phyloP scores from a whole-genome alignment of 495 filamentous ascomycete genomes.

The Penicillium cosmopolitanum region DNA sequence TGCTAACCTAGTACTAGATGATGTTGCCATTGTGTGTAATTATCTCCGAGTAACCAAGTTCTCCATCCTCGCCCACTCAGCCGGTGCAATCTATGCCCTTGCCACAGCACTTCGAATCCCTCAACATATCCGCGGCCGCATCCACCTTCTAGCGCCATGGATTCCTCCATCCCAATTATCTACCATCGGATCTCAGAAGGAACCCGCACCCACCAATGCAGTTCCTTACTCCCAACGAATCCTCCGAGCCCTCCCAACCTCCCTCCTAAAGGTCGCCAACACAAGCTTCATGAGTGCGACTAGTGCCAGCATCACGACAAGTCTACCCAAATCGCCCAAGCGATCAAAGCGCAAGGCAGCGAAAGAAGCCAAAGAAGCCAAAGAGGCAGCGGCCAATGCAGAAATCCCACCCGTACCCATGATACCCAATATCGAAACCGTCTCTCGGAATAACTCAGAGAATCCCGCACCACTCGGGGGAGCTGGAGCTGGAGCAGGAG shows the following conservation, averaged over 20 bases:
- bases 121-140: slow-evolving; percentile 90
- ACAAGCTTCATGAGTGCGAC: slow-evolving; percentile 93
- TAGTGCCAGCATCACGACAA: slow-evolving; percentile 84
- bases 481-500: slow-evolving; percentile 10
- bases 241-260: slow-evolving; percentile 86
- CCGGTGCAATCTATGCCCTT: slow-evolving; percentile 95
- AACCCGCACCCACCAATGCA: slow-evolving; percentile 74
- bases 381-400: slow-evolving; percentile 50
- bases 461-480: slow-evolving; percentile 22
- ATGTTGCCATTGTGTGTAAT: slow-evolving; percentile 94
- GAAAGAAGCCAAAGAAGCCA: slow-evolving; percentile 55
- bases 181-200: slow-evolving; percentile 73
- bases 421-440: slow-evolving; percentile 42
- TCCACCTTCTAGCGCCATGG: slow-evolving; percentile 96
- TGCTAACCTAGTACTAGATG: slow-evolving; percentile 59
- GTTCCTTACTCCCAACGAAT: slow-evolving; percentile 92
- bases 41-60: slow-evolving; percentile 92
- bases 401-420: slow-evolving; percentile 49
- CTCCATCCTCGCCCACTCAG: slow-evolving; percentile 96
- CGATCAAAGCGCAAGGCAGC: slow-evolving; percentile 62
- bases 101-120: slow-evolving; percentile 95
- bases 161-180: slow-evolving; percentile 98
- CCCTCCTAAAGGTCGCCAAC: slow-evolving; percentile 91
- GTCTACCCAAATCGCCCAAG: slow-evolving; percentile 72
- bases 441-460: slow-evolving; percentile 51